Evolutionary conservation across 2,329 filamentous ascomycete genomes (phyloP), one percentile per base, ranked within the genome.

Genomic region (Phaeosphaeria sp.): DNA sequence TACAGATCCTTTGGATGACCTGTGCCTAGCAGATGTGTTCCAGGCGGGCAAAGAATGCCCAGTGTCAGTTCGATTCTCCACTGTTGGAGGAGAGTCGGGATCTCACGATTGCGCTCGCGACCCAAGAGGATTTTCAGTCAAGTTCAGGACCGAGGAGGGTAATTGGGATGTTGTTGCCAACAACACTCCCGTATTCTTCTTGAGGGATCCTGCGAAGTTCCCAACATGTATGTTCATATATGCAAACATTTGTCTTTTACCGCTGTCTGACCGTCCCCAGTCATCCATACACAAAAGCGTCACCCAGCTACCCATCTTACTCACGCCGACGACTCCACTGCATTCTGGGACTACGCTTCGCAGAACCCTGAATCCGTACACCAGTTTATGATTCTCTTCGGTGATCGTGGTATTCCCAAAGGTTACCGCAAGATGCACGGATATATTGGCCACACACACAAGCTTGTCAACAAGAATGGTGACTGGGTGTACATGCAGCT

Each of bases 261-360:
- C n/a, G 36, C 50, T 42, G 42, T 2, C 11, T 33, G 23, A 46
- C 56, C 1, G 36, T 6, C 21, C 11, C 80, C 88, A 69, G 89
- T 91, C 69, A 91, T 91, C 52, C 89, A 91, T 72, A 90, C 89
- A 0, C 89, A 91, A 73, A 91, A 91, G 81, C 82, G 89, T n/a
- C 81, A 92, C 68, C 89, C 89, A 0, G 83, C 87, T 64, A 91
- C 88, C 3, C 87, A 91, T 71, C 76, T 90, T 6, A 88, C 86
- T 48, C 86, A 90, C 75, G 87, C 88, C 17, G 83, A 85, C 50
- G 83, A 87, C 59, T 81, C 82, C 13, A 89, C 86, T 51, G 86
- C 87, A 79, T 90, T 90, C 77, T 91, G 87, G 88, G 88, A 84
- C 63, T 85, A 84, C 60, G 75, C 83, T 0, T 82, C 78, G 6